Evolutionary conservation across 495 filamentous ascomycete species (phyloP), one percentile per base, ranked within the genome.

Genomic region (Lineolata rhizophorae): DNA sequence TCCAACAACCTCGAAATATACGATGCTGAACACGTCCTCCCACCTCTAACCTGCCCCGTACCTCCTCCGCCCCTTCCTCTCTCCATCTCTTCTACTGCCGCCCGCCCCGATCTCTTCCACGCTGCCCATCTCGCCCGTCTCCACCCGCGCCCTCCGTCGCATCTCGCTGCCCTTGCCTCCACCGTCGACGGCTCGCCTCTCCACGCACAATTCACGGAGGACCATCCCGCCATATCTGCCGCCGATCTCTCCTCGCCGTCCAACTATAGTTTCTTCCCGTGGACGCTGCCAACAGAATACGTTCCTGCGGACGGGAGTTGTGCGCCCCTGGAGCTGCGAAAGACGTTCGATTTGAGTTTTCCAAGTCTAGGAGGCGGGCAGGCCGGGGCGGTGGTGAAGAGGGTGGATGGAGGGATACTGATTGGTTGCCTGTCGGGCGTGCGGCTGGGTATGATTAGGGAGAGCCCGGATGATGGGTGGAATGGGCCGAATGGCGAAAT

Each of bases 261-360:
- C 4, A 87, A 84, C 46, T 72, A 83, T 44, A 90, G 76, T 0
- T 78, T 78, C 41, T 97, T 79, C 41, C 87, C 87, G 2, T 94
- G 84, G 82, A 93, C 87, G 0, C 56, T 95, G 0, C 82, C 85
- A 0, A 54, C 57, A 2, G 62, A 71, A 27, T 53, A 87, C 28
- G 58, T 93, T 5, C 81, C 80, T 0, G 57, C 56, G 13, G 68
- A 87, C 37, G 84, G 70, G 2, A 71, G 60, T 8, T 85, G 79
- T 35, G 62, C 72, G 14, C 64, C 58, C 18, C 66, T 83, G 39
- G 55, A 60, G 0, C 39, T 54, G n/a, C 59, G 62, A 9, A 58
- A 67, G 13, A 77, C 76, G 1, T 64, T 81, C 18, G 70, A 79
- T 30, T 70, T 94, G 4, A 76, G 81, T 11, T 94, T 94, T 48